Evolutionary conservation across 805 yeast species (phyloP).

Genomic region (Starmera caribaea): DNA sequence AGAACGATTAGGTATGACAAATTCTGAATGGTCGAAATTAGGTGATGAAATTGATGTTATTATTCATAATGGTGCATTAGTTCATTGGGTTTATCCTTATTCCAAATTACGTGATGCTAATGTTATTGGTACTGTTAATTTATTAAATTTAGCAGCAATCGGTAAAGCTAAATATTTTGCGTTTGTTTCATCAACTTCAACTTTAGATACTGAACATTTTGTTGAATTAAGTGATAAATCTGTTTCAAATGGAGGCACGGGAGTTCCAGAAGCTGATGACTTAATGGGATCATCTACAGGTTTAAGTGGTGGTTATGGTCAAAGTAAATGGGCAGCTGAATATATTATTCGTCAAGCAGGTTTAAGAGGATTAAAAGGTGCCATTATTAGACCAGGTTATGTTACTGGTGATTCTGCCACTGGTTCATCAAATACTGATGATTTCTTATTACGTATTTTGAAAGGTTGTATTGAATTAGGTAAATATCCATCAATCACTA

Average conservation of each 20-base stretch:
- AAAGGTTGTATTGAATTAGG: conserved; percentile 92
- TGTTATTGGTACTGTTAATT: conserved; percentile 80
- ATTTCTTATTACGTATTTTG: conserved; percentile 86
- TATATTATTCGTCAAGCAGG: conserved; percentile 84
- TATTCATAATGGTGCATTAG: conserved; percentile 95
- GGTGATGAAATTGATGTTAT: conserved; percentile 63
- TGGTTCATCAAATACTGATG: conserved; percentile 94
- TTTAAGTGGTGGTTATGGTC: conserved; percentile 91
- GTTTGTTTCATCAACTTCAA: conserved; percentile 93
- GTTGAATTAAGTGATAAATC: conserved; percentile 68
- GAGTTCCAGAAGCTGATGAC: conserved; percentile 77
- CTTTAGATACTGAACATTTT: conserved; percentile 77
- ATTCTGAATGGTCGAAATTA: conserved; percentile 47
- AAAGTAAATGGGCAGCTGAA: conserved; percentile 97
- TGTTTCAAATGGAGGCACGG: conserved; percentile 52
- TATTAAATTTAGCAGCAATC: conserved; percentile 57
- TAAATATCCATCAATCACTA: conserved; percentile 71
- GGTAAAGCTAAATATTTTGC: conserved; percentile 82
- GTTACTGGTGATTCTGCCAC: conserved; percentile 77
- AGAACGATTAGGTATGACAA: conserved; percentile 60
- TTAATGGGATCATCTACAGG: conserved; percentile 75
- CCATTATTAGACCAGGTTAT: conserved; percentile 92
- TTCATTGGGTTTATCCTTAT: conserved; percentile 98
- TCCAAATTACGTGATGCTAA: conserved; percentile 85
- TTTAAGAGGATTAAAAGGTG: conserved; percentile 74